Base-by-base conservation (phyloP, 1,284 basidiomycete species). In the Apiotrichum sp. region DNA sequence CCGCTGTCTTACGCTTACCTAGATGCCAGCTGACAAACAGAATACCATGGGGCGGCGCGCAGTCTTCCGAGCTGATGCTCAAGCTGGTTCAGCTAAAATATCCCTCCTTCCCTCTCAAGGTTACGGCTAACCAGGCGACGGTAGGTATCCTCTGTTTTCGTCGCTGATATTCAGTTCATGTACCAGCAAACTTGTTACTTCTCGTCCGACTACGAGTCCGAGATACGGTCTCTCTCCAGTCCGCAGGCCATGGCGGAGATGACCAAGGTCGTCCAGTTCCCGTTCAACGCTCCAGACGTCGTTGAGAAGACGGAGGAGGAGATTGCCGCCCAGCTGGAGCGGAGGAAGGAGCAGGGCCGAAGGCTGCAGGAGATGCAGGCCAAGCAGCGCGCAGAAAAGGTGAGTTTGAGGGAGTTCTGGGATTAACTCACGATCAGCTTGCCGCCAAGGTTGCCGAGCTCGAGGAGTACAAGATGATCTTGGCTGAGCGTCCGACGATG, bases 41-140 rank as follows among this genome's bases (percentile, higher is more conserved):
- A 62, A 89, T 98, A 74, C 88, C 89, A 2, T 98, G 92, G 89
- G 95, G 96, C 36, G 86, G 89, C 8, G 83, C 85, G 0, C 93
- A 96, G 68, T 86, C 92, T 0, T 84, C 89, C 0, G 95, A 98
- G 48, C 88, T 96, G 65, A 81, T 98, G 49, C 82, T 96, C 55
- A 93, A 93, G 68, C 83, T 95, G 6, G 84, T 93, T 39, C 93
- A 98, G 72, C 82, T 98, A 55, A 99, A 98, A 73, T 98, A 98
- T 70, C 89, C 96, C 13, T 87, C 82, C 44, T 98, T 98, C 65
- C 83, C 83, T 0, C 73, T 79, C 11, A 77, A 80, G 39, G 78
- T 84, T 44, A 80, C 81, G 0, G 63, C 70, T 4, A 70, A 73
- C 39, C 83, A 84, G 67, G 78, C 82, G 4, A 79, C 78, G 0